These are phyloP conservation scores for Parastagonospora nodorum DNA, from an alignment of 2,329 filamentous ascomycete genomes.

Conservation along the genomic window DNA sequence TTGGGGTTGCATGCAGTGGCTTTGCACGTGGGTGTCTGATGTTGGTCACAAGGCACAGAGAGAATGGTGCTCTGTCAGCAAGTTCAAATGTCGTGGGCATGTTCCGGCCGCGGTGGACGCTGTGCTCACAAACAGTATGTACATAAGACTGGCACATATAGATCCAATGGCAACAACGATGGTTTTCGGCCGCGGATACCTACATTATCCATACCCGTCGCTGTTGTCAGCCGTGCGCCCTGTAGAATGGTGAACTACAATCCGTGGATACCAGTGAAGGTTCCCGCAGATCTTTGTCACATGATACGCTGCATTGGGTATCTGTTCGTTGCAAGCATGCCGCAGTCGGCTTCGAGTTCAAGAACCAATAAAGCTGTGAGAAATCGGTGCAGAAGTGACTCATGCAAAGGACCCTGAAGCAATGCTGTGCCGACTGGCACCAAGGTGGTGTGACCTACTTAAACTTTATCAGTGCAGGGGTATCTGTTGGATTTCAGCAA, in stretches of 20 bases:
- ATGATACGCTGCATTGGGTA: no score
- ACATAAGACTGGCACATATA: not conserved
- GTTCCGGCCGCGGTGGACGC: conserved; percentile 7
- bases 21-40: not conserved
- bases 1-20: no score
- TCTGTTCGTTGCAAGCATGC: no score
- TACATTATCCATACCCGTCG: not conserved
- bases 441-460: no score
- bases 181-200: conserved; percentile 7
- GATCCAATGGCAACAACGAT: not conserved
- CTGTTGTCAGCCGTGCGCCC: not conserved
- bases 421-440: no score
- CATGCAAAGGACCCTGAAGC: not conserved
- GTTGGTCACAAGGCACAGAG: no score
- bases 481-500: not conserved
- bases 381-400: not conserved
- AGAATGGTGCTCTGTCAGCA: not conserved
- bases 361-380: not conserved
- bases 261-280: not conserved
- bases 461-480: no score
- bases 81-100: not conserved
- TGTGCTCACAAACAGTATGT: not conserved
- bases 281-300: not conserved
- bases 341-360: no score
- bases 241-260: not conserved